phyloP scores from a whole-genome alignment of 768 basidiomycete species.

The Termitomyces sp. region DNA sequence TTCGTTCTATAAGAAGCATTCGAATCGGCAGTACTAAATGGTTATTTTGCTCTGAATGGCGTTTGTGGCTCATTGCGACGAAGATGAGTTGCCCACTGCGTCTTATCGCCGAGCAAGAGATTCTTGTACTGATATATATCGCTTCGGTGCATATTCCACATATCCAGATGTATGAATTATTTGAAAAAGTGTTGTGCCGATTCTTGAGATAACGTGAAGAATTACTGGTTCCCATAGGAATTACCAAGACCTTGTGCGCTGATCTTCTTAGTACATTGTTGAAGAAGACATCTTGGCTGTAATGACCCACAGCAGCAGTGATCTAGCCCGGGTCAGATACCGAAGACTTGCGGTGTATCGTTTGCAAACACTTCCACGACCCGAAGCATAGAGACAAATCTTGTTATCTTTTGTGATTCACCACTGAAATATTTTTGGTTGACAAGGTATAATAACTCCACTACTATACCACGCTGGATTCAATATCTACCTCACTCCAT shows the following conservation, averaged over 20 bases:
- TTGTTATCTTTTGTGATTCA: neutral
- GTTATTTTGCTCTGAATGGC: neutral
- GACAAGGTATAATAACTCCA: too few relatives aligned
- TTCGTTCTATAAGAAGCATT: neutral
- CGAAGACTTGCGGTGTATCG: neutral
- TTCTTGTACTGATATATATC: neutral
- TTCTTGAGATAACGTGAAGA: neutral
- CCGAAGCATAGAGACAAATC: neutral
- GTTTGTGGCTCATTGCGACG: neutral
- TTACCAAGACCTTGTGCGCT: neutral
- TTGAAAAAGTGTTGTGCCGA: constrained; percentile 5
- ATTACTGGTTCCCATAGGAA: too few relatives aligned
- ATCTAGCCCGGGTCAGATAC: neutral
- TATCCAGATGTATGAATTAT: constrained; percentile 2
- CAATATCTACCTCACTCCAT: too few relatives aligned
- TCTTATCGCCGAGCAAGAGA: neutral
- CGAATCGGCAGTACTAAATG: neutral
- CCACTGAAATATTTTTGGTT: neutral
- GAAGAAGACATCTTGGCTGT: too few relatives aligned
- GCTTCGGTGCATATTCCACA: neutral
- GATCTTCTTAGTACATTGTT: neutral
- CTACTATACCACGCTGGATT: too few relatives aligned
- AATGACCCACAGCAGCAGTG: neutral
- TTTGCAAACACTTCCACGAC: neutral
- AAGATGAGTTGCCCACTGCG: neutral